Conservation (phyloP, 371 early-diverging fungal species). For the Lichtheimia ornata region DNA sequence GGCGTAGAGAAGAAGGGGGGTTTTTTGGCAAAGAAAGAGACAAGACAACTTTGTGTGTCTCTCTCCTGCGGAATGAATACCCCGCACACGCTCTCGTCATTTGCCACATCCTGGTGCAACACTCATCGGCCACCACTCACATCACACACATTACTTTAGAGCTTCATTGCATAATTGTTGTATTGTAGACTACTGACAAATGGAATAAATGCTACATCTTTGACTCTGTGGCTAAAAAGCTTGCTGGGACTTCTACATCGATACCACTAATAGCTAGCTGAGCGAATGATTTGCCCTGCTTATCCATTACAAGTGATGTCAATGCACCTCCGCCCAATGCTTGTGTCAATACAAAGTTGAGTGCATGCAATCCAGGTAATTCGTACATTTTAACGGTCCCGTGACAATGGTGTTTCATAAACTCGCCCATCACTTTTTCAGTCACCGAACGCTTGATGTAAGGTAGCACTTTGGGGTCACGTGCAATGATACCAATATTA, state of each 20-base stretch:
- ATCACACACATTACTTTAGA: too few species aligned
- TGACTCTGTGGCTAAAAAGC: constrained; percentile 25
- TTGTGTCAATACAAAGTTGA: constrained; percentile 74
- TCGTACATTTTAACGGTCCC: constrained; percentile 66
- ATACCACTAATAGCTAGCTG: constrained; percentile 60
- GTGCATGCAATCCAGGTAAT: constrained; percentile 59
- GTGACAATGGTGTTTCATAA: constrained; percentile 64
- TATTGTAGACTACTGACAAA: too few species aligned
- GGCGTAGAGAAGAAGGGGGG: background rate
- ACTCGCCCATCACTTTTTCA: constrained; percentile 49
- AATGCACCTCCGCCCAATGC: constrained; percentile 74
- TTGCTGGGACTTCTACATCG: constrained; percentile 60
- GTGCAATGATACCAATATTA: constrained; percentile 73
- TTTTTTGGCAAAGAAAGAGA: background rate
- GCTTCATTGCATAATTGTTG: too few species aligned
- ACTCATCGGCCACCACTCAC: too few species aligned
- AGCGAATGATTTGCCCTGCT: constrained; percentile 76
- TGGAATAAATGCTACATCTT: constrained; percentile 36
- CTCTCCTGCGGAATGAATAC: too few species aligned
- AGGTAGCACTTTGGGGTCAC: constrained; percentile 60
- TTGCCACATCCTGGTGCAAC: too few species aligned
- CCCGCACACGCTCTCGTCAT: too few species aligned
- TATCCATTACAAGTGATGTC: constrained; percentile 63
- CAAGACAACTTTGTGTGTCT: background rate
- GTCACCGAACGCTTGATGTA: constrained; percentile 44